These are phyloP conservation scores for Diaporthe australafricana DNA, from an alignment of 2,329 filamentous ascomycete species.

Conservation along the genomic window DNA sequence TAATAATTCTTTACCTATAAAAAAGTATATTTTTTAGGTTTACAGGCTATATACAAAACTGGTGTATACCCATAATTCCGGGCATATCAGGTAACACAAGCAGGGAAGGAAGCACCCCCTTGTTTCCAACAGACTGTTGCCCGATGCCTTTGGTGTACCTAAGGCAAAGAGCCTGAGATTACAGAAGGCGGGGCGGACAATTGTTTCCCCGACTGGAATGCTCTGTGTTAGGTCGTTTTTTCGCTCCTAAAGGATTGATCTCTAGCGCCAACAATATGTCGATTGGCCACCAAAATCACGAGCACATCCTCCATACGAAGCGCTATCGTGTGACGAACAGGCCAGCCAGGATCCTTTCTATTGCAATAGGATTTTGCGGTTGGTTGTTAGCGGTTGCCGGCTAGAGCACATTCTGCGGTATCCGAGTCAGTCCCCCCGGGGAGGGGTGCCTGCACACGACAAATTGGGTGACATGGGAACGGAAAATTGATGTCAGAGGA, in stretches of 20 bases:
- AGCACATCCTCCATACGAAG: slow-evolving; percentile 3
- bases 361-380: not conserved
- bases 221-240: slow-evolving; percentile 1
- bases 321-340: not conserved
- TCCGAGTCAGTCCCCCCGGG: not conserved
- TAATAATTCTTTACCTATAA: too few relatives aligned
- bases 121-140: too few relatives aligned
- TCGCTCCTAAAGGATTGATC: not conserved
- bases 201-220: not conserved
- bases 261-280: slow-evolving; percentile 2
- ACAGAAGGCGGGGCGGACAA: slow-evolving; percentile 6
- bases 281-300: not conserved
- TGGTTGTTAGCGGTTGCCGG: not conserved
- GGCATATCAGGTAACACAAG: too few relatives aligned
- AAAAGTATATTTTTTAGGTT: too few relatives aligned
- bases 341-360: not conserved
- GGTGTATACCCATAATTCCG: too few relatives aligned
- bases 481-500: not conserved
- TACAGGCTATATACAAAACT: too few relatives aligned
- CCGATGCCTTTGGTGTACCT: slow-evolving; percentile 8
- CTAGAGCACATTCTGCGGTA: slow-evolving; percentile 4
- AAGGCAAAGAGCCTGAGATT: slow-evolving; percentile 6
- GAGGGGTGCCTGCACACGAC: not conserved
- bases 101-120: too few relatives aligned
- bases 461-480: slow-evolving; percentile 1